phyloP scores from a whole-genome alignment of 805 yeast genomes.

The Candida parachauliodes region DNA sequence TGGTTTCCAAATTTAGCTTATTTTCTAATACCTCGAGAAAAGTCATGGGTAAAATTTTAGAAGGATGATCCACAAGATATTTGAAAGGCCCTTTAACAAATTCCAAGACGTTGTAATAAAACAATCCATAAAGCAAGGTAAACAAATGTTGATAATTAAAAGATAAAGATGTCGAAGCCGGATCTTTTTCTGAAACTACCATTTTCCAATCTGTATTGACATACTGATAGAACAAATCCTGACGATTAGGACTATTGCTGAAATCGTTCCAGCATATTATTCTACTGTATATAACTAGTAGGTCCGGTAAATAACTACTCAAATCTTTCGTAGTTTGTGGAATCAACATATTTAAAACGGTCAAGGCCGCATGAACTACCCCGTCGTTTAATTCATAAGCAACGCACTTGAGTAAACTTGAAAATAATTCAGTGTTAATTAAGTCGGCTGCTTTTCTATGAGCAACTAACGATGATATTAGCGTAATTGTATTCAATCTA shows the following conservation, averaged over 20 bases:
- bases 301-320: constrained; percentile 30
- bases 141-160: constrained; percentile 34
- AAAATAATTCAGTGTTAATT: constrained; percentile 32
- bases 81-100: constrained; percentile 42
- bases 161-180: constrained; percentile 16
- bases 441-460: constrained; percentile 23
- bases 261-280: constrained; percentile 24
- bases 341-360: constrained; percentile 27
- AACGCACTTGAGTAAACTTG: constrained; percentile 33
- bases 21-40: constrained; percentile 10
- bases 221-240: constrained; percentile 6
- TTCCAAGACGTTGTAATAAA: constrained; percentile 45
- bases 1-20: constrained; percentile 6
- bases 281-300: constrained; percentile 45
- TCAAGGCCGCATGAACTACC: constrained; percentile 33
- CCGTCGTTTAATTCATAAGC: constrained; percentile 40
- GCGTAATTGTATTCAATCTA: constrained; percentile 36
- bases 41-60: constrained; percentile 12
- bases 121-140: constrained; percentile 54
- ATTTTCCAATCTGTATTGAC: constrained; percentile 18
- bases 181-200: constrained; percentile 11
- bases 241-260: constrained; percentile 11
- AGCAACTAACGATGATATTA: constrained; percentile 35
- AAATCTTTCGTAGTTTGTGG: constrained; percentile 44
- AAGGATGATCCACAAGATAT: constrained; percentile 19